Percentiles rank a stretch among this genome's conserved stretches.
phyloP scores from a whole-genome alignment of 805 yeast genomes.

The Yarrowia osloensis region DNA sequence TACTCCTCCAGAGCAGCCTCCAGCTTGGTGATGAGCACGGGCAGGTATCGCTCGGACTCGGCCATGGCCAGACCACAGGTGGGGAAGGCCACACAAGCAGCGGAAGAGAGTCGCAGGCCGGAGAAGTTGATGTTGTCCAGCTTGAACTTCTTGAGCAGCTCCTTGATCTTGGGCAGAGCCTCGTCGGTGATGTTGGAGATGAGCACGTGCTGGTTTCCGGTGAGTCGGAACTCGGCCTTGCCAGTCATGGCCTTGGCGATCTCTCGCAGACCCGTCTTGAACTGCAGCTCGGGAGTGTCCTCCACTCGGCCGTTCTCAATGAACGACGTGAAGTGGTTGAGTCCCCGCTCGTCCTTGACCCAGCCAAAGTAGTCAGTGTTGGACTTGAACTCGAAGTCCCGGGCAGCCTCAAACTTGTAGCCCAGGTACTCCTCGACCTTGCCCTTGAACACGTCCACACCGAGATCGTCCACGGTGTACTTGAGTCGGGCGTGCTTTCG shows the following conservation, averaged over 20 bases:
- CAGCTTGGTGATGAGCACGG: conserved; percentile 74
- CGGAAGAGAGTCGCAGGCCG: conserved; percentile 83
- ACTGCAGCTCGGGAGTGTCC: conserved; percentile 86
- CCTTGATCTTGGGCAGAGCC: conserved; percentile 63
- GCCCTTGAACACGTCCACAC: conserved; percentile 76
- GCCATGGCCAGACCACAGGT: conserved; percentile 99
- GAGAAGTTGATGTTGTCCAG: conserved; percentile 82
- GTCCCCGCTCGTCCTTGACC: conserved; percentile 75
- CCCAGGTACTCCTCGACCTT: conserved; percentile 87
- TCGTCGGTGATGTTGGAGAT: conserved; percentile 71
- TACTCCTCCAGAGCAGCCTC: conserved; percentile 87
- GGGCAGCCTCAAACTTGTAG: conserved; percentile 66
- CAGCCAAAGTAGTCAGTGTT: conserved; percentile 93
- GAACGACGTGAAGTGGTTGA: conserved; percentile 88
- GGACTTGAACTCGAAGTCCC: conserved; percentile 74
- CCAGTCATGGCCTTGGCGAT: conserved; percentile 70
- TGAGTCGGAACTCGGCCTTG: conserved; percentile 77
- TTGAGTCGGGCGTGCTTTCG: conserved; percentile 97
- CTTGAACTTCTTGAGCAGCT: conserved; percentile 67
- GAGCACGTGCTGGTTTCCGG: conserved; percentile 93
- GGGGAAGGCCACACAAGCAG: conserved; percentile 98
- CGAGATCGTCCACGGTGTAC: conserved; percentile 93
- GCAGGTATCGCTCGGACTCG: conserved; percentile 91
- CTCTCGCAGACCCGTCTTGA: conserved; percentile 79
- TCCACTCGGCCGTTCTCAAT: conserved; percentile 96